Base-by-base conservation (phyloP, 208 protist species). In the Perkinsela sp. region DNA sequence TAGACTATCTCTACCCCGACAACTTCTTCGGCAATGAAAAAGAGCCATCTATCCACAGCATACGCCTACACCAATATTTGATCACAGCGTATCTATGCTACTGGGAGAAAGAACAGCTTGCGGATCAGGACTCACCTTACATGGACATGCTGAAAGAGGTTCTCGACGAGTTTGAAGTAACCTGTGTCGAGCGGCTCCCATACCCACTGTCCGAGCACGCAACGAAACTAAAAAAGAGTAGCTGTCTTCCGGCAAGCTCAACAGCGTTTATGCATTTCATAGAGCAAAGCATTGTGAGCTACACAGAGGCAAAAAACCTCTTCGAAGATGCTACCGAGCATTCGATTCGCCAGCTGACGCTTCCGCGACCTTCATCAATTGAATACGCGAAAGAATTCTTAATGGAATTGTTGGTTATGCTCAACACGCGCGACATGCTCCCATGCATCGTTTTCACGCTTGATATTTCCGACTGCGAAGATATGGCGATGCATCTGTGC, bases 361-460 rank as follows among this genome's bases (percentile, higher is more conserved):
- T 57, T 57, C 40, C 40, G 40, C 40, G 40, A 72, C 85, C 84
- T 0, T 80, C 85, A 70, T 88, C 87, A 22, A 77, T 83, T 68
- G 77, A 88, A 71, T 92, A 84, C 77, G 83, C 90, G 40, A 74
- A 72, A 1, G 74, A 78, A 57, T 79, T 89, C 75, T 83, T 90
- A 22, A 84, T 90, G 70, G 83, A 78, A 73, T 77, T 94, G n/a
- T 73, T 94, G 74, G 76, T 83, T n/a, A 81, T 89, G 76, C 74
- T 92, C n/a, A 81, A 82, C 71, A 75, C 75, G 29, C 76, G 83
- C 28, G 77, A 92, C 57, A 86, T 92, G 80, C 82, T 87, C 22
- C 90, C 90, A 30, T 82, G 78, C 16, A 87, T 94, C 72, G 83
- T 92, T 68, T 94, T 94, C 76, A 85, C 74, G 71, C 91, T 94